Conservation (phyloP, 2,329 filamentous ascomycete genomes). For the Aspergillus nomiae region DNA sequence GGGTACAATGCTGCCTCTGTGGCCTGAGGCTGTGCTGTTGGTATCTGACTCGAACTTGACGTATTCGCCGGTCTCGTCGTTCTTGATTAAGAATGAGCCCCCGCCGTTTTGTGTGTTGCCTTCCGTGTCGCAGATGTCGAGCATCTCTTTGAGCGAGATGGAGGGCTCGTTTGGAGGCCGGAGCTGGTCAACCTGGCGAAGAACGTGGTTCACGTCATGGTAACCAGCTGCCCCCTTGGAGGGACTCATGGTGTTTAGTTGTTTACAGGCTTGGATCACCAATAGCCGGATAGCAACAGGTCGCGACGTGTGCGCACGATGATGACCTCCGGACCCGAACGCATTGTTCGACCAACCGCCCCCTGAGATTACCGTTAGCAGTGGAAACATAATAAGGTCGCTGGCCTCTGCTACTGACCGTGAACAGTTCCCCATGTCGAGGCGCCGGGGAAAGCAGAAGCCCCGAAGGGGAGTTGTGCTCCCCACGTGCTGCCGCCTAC, state of each 20-base stretch:
- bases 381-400: slow-evolving; percentile 1
- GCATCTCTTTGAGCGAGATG: slow-evolving; percentile 67
- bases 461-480: slow-evolving; percentile 40
- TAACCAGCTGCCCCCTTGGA: slow-evolving; percentile 60
- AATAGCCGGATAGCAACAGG: slow-evolving; percentile 71
- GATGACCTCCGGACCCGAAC: slow-evolving; percentile 52
- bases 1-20: slow-evolving; percentile 51
- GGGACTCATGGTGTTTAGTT: slow-evolving; percentile 49
- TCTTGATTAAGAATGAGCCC: slow-evolving; percentile 75
- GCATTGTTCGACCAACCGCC: slow-evolving; percentile 48
- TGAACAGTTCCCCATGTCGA: slow-evolving; percentile 42
- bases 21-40: slow-evolving; percentile 45
- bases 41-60: slow-evolving; percentile 57
- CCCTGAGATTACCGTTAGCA: slow-evolving; percentile 34
- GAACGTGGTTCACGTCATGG: slow-evolving; percentile 66
- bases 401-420: slow-evolving; percentile 30
- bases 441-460: slow-evolving; percentile 37
- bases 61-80: slow-evolving; percentile 48
- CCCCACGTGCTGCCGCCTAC: slow-evolving; percentile 38
- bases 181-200: slow-evolving; percentile 66
- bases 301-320: slow-evolving; percentile 61
- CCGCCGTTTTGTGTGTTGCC: slow-evolving; percentile 85
- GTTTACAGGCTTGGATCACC: slow-evolving; percentile 77
- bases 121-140: slow-evolving; percentile 87
- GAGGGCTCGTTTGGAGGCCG: slow-evolving; percentile 59